phyloP scores from a whole-genome alignment of 2,329 filamentous ascomycete genomes.

The Sporothrix pseudoabietina region DNA sequence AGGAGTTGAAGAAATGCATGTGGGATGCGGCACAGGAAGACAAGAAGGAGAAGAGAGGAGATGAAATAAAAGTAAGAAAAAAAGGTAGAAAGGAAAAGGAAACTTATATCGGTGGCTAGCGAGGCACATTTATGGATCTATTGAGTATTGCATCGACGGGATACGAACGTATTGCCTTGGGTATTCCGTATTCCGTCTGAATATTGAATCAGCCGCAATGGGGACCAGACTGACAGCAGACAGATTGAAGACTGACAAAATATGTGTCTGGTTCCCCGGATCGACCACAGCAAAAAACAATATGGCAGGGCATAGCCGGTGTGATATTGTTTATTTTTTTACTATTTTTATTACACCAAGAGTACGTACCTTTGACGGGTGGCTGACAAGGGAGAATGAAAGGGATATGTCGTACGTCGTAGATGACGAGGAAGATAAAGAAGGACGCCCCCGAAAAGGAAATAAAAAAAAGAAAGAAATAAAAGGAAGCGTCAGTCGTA shows the following conservation, averaged over 20 bases:
- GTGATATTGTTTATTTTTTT: background rate
- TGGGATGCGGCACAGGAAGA: conserved; percentile 2
- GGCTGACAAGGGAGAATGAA: conserved; percentile 19
- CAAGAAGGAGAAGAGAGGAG: background rate
- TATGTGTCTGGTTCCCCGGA: background rate
- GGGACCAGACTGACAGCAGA: background rate
- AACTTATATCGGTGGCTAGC: background rate
- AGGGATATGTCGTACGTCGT: background rate
- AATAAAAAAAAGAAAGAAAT: background rate
- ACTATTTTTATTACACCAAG: background rate
- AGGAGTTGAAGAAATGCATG: background rate
- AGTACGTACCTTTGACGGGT: conserved; percentile 3
- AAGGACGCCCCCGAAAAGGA: background rate
- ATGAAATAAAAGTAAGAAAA: background rate
- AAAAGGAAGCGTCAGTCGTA: background rate
- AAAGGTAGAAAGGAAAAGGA: background rate
- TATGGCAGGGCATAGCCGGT: conserved; percentile 14
- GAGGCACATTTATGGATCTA: background rate
- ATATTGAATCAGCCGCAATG: background rate
- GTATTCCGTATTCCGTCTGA: background rate
- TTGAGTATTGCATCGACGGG: background rate
- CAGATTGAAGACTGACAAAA: background rate
- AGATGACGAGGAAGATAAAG: background rate
- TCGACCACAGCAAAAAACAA: conserved; percentile 5
- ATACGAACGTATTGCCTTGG: background rate